Percentiles rank a stretch among this genome's conserved stretches.
Conservation (phyloP, 192 early-diverging fungal genomes). For the Cladochytrium replicatum region DNA sequence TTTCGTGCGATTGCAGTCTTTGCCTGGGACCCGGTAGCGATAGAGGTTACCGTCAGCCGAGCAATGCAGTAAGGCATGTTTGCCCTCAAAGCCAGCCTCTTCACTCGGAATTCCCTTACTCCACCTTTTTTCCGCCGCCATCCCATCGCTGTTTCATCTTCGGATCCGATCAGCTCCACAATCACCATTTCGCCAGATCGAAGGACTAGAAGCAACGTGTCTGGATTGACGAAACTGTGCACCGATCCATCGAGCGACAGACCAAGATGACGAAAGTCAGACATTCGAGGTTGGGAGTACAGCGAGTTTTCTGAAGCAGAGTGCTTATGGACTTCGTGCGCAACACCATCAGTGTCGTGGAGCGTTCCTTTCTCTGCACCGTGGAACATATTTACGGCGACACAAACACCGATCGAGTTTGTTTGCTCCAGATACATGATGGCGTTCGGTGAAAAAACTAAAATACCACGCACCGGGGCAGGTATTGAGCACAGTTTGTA, state of each 20-base stretch:
- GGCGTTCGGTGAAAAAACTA: conserved; percentile 70
- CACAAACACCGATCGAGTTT: conserved; percentile 57
- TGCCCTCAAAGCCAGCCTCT: conserved; percentile 15
- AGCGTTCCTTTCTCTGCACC: conserved; percentile 11
- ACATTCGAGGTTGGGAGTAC: conserved; percentile 25
- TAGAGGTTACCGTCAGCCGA: conserved; percentile 7
- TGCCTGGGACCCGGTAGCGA: not conserved
- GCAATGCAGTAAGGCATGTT: not conserved
- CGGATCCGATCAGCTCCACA: conserved; percentile 49
- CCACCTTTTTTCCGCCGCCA: conserved; percentile 57
- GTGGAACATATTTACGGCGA: conserved; percentile 65
- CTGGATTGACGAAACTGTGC: conserved; percentile 54
- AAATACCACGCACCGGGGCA: conserved; percentile 73
- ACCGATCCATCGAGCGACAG: conserved; percentile 62
- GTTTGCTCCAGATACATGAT: conserved; percentile 81
- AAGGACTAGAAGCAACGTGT: conserved; percentile 61
- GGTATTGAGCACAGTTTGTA: conserved; percentile 62
- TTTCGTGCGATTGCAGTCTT: conserved; percentile 1
- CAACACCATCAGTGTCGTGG: not conserved
- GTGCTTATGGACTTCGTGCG: conserved; percentile 14
- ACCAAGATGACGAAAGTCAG: conserved; percentile 46
- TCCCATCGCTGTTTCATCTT: conserved; percentile 46
- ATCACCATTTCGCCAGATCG: conserved; percentile 62
- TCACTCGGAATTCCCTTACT: conserved; percentile 57
- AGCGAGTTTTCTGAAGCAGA: conserved; percentile 25